These are phyloP conservation scores for Phialocephala subalpina DNA, from an alignment of 2,329 filamentous ascomycete genomes.

Conservation along the genomic window DNA sequence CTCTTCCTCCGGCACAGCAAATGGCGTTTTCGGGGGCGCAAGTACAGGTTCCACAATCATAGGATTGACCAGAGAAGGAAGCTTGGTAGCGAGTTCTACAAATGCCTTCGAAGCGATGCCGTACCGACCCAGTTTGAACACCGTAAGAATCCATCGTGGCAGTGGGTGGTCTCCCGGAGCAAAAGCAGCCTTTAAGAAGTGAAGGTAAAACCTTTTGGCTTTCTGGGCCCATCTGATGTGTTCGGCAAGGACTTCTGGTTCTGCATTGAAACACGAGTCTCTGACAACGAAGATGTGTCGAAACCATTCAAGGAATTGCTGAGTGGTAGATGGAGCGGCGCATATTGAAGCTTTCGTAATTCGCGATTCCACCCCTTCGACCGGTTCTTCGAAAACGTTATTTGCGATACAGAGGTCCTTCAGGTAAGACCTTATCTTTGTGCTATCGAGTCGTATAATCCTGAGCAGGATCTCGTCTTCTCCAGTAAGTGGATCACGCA, in stretches of 20 bases:
- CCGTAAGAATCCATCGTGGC: slow-evolving; percentile 27
- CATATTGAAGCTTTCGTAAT: slow-evolving; percentile 3
- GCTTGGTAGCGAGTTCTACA: slow-evolving; percentile 40
- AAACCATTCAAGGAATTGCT: slow-evolving; percentile 27
- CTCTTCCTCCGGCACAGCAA: slow-evolving; percentile 10
- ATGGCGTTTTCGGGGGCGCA: slow-evolving; percentile 22
- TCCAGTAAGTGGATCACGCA: neutral
- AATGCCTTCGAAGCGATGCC: slow-evolving; percentile 39
- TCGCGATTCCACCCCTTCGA: slow-evolving; percentile 36
- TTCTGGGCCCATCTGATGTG: slow-evolving; percentile 40
- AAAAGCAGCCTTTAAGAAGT: slow-evolving; percentile 34
- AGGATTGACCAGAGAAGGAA: slow-evolving; percentile 34
- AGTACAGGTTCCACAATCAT: slow-evolving; percentile 36
- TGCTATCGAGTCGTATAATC: slow-evolving; percentile 32
- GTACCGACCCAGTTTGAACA: slow-evolving; percentile 44
- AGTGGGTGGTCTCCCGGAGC: neutral
- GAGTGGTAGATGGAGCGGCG: neutral
- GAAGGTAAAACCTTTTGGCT: slow-evolving; percentile 39
- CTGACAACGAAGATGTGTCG: slow-evolving; percentile 16
- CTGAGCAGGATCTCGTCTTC: slow-evolving; percentile 29
- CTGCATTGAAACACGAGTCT: slow-evolving; percentile 2
- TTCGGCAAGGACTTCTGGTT: slow-evolving; percentile 9
- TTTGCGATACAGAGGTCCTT: slow-evolving; percentile 35
- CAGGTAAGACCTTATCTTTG: slow-evolving; percentile 31
- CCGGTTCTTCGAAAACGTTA: slow-evolving; percentile 22